These are phyloP conservation scores for Suhomyces bribrorum DNA, from an alignment of 1,139 yeast species.

Conservation along the genomic window DNA sequence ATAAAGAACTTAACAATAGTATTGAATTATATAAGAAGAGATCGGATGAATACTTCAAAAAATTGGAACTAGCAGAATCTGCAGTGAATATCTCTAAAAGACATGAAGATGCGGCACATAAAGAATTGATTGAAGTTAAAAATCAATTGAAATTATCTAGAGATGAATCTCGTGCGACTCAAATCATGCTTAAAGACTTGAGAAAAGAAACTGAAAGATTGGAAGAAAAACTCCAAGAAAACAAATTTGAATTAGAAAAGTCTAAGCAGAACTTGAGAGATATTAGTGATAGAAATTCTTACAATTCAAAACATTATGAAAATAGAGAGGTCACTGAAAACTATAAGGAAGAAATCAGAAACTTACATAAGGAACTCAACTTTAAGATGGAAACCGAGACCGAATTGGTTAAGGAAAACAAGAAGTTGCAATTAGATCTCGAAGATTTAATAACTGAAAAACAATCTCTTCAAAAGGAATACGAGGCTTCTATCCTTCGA, in stretches of 20 bases:
- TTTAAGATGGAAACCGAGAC: constrained; percentile 64
- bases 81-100: constrained; percentile 64
- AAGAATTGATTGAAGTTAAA: constrained; percentile 58
- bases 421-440: constrained; percentile 59
- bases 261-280: constrained; percentile 44
- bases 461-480: constrained; percentile 52
- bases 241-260: constrained; percentile 55
- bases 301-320: constrained; percentile 51
- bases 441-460: constrained; percentile 55
- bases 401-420: constrained; percentile 62
- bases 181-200: constrained; percentile 56
- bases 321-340: constrained; percentile 45
- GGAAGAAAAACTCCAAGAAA: constrained; percentile 62
- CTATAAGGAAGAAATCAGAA: constrained; percentile 58
- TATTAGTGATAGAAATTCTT: constrained; percentile 54
- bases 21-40: constrained; percentile 67
- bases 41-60: constrained; percentile 73
- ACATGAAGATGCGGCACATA: constrained; percentile 57
- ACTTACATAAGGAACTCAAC: constrained; percentile 57
- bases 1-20: constrained; percentile 52
- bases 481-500: constrained; percentile 50
- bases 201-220: constrained; percentile 55
- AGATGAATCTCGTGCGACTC: constrained; percentile 62
- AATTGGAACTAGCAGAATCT: constrained; percentile 78
- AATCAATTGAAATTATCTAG: constrained; percentile 54